These are phyloP conservation scores for Nemania bipapillata DNA, from an alignment of 2,329 filamentous ascomycete species.

Conservation along the genomic window DNA sequence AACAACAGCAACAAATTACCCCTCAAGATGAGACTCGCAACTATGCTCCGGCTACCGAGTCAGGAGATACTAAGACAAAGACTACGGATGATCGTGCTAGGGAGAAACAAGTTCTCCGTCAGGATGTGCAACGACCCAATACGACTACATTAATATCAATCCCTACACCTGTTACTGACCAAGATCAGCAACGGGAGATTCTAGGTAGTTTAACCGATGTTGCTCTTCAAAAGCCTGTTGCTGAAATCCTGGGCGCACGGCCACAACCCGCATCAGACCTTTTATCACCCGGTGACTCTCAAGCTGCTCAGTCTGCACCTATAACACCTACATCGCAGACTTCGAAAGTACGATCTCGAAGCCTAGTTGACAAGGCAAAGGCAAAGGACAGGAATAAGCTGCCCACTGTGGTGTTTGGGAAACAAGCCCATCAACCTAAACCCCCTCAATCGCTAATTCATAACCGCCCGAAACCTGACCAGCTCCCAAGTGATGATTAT, in stretches of 20 bases:
- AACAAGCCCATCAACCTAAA: constrained; percentile 66
- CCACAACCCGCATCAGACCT: constrained; percentile 29
- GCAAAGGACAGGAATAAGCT: constrained; percentile 72
- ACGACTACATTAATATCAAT: constrained; percentile 8
- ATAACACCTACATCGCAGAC: constrained; percentile 50
- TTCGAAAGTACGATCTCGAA: constrained; percentile 44
- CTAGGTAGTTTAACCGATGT: constrained; percentile 41
- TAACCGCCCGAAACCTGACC: constrained; percentile 55
- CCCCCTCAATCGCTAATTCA: constrained; percentile 56
- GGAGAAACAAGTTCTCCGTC: constrained; percentile 5
- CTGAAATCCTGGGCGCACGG: constrained; percentile 48
- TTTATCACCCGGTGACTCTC: constrained; percentile 38
- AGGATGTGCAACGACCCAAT: neutral
- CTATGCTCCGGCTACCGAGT: neutral
- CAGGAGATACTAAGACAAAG: neutral
- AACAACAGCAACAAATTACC: neutral
- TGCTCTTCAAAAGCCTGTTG: constrained; percentile 50
- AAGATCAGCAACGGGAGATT: constrained; percentile 18
- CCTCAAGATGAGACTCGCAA: neutral
- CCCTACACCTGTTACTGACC: neutral
- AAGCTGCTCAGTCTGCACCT: constrained; percentile 38
- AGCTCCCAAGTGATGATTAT: constrained; percentile 69
- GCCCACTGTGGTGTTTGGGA: constrained; percentile 82
- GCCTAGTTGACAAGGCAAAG: constrained; percentile 61
- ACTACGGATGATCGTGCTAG: neutral